Base-by-base conservation (phyloP, 2,329 filamentous ascomycete species). In the Thelonectria discophora region DNA sequence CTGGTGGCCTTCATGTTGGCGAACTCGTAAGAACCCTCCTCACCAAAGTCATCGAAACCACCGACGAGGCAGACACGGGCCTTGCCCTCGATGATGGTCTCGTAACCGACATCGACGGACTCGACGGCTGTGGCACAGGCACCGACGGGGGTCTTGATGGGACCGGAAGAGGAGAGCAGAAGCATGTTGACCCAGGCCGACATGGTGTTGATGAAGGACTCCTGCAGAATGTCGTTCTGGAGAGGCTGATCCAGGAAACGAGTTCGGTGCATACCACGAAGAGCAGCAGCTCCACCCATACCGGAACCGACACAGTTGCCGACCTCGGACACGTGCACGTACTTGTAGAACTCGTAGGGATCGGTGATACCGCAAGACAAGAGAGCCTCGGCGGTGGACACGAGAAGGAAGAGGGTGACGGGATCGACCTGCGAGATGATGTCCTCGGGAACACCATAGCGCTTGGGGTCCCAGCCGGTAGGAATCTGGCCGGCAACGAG, bases 181-280 rank as follows among this genome's bases (percentile, higher is more conserved):
- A 99, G 84, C 95, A 99, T 99, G 84, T 99, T 99, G 60, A 99
- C 94, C 95, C 95, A 99, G 15, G 95, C 95, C 71, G 92, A 90
- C 94, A 99, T 99, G 58, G 95, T 99, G 85, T 99, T 99, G 86
- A 99, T 98, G 85, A 99, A 99, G 12, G 95, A 98, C 81, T 99
- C 95, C 76, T 99, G 96, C 13, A 99, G 86, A 76, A 99, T 97
- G 75, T 99, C 95, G 81, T 98, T 99, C 81, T 99, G 96, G 51
- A 99, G 87, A 58, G 94, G 95, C 82, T 94, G 95, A 82, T 99
- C 95, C 65, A 98, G 86, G 88, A 90, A 98, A 62, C 95, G 91
- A 78, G 97, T 94, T 80, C 94, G 95, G 85, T 98, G 97, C 94
- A 99, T 99, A 72, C 94, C 94, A 73, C 93, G 90, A 67, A 99